phyloP scores from a whole-genome alignment of 1,139 yeast genomes.

The Saccharomyces hybrid region DNA sequence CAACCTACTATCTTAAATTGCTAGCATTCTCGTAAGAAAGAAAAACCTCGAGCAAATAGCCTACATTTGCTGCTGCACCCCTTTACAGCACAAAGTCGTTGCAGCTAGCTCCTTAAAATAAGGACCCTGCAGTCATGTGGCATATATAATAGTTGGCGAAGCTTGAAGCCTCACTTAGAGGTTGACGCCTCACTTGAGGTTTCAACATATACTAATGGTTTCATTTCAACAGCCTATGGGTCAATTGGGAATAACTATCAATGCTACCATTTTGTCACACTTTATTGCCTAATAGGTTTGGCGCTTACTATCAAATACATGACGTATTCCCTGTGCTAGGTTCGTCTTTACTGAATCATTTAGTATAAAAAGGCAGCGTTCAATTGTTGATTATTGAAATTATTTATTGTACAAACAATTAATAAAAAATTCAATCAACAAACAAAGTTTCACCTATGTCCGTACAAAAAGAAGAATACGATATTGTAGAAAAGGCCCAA shows the following conservation, averaged over 20 bases:
- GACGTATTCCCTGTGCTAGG: background rate
- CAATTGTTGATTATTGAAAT: background rate
- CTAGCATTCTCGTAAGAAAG: background rate
- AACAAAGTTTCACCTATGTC: background rate
- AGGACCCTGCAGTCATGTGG: background rate
- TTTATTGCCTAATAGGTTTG: background rate
- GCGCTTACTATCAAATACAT: background rate
- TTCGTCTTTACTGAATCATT: background rate
- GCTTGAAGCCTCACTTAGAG: background rate
- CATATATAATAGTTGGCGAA: background rate
- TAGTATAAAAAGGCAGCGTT: background rate
- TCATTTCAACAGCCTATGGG: background rate
- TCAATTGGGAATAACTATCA: background rate
- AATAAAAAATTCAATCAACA: background rate
- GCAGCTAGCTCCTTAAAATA: background rate
- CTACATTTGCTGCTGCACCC: background rate
- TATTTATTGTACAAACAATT: background rate
- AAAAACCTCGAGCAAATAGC: background rate
- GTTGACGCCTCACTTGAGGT: too few relatives aligned
- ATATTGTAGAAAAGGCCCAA: background rate
- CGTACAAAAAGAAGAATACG: background rate
- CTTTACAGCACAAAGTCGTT: background rate
- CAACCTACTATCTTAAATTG: background rate
- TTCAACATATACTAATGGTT: background rate
- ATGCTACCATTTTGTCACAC: background rate